These are phyloP conservation scores for Solanum corneliomulleri DNA, from an alignment of 257 asterid species.

Conservation along the genomic window DNA sequence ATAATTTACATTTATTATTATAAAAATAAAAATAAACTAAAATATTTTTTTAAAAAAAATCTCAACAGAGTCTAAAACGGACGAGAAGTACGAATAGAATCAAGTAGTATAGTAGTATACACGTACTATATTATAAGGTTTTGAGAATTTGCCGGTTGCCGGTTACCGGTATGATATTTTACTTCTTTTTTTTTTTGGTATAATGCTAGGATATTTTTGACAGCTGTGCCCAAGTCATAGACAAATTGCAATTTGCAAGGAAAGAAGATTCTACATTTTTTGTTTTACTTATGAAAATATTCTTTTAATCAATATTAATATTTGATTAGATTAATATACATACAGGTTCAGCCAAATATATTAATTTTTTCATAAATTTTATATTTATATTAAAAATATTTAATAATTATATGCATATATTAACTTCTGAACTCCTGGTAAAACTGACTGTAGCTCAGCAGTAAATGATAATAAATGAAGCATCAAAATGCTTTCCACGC, in stretches of 20 bases:
- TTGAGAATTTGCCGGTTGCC: neutral
- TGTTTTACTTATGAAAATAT: neutral
- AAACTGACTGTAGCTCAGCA: neutral
- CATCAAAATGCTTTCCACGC: neutral
- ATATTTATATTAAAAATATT: too few relatives aligned
- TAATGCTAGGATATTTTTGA: neutral
- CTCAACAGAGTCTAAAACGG: neutral
- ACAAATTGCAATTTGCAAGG: neutral
- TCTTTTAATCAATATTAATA: too few relatives aligned
- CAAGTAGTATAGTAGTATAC: neutral
- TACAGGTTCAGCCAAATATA: neutral
- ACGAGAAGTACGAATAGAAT: neutral
- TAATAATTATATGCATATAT: too few relatives aligned
- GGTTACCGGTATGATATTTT: neutral
- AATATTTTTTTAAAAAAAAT: neutral
- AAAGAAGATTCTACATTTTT: neutral
- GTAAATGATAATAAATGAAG: too few relatives aligned
- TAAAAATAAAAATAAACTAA: too few relatives aligned
- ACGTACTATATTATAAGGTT: neutral
- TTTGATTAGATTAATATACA: too few relatives aligned
- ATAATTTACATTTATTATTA: neutral
- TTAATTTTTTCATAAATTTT: fast-evolving
- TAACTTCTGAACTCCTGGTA: fast-evolving
- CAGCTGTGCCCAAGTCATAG: neutral
- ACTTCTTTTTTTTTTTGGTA: neutral